Conservation (phyloP, 2,329 filamentous ascomycete genomes). For the Aspergillus sp. region DNA sequence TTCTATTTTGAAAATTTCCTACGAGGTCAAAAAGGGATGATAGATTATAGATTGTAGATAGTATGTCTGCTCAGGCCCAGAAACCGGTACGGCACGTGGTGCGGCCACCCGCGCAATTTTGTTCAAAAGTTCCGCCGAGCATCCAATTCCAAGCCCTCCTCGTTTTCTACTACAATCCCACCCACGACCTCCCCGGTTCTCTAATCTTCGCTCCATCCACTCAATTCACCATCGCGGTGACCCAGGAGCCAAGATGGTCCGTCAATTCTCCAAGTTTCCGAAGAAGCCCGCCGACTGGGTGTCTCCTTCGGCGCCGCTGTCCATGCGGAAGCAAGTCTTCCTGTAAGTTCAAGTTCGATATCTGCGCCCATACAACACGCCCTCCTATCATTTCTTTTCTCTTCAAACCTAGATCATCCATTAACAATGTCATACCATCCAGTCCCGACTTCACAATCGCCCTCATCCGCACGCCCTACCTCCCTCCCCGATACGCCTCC, state of each 20-base stretch:
- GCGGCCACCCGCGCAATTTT: constrained; percentile 38
- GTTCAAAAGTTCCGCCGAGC: constrained; percentile 29
- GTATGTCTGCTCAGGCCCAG: background rate
- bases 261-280: constrained; percentile 27
- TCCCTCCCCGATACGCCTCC: constrained; percentile 77
- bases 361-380: background rate
- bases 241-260: constrained; percentile 28
- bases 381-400: too few species aligned
- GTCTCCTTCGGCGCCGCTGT: constrained; percentile 25
- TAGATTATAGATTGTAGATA: background rate
- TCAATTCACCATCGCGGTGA: background rate
- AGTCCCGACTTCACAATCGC: constrained; percentile 82
- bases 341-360: constrained; percentile 47
- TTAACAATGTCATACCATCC: constrained; percentile 1
- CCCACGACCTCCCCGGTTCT: constrained; percentile 4
- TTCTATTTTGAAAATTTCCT: too few species aligned
- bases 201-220: background rate
- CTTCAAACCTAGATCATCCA: too few species aligned
- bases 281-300: constrained; percentile 27
- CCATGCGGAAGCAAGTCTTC: constrained; percentile 50
- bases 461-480: constrained; percentile 69
- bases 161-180: constrained; percentile 3
- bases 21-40: too few species aligned
- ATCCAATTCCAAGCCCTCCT: background rate
- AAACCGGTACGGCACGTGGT: constrained; percentile 28